phyloP scores from a whole-genome alignment of 2,329 filamentous ascomycete species.

The Aspergillus piperis region DNA sequence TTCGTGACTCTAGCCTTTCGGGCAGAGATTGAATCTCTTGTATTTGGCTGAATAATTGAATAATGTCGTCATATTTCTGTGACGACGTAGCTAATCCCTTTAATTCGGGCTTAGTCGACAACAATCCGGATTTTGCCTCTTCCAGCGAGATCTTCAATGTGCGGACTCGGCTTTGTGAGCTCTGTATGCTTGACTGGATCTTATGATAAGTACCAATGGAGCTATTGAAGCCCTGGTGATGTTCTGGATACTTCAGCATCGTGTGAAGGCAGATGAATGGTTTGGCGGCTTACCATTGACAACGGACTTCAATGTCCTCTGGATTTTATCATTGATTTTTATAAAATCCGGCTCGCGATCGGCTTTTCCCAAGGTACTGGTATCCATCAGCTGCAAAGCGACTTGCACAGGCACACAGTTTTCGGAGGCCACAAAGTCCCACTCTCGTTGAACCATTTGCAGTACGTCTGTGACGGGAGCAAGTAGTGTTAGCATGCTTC shows the following conservation, averaged over 20 bases:
- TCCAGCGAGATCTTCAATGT: constrained; percentile 79
- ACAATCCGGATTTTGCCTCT: constrained; percentile 76
- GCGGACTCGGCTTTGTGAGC: constrained; percentile 82
- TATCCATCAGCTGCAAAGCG: constrained; percentile 91
- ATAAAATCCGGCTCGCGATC: constrained; percentile 85
- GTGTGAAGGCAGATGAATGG: no score
- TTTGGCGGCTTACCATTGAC: constrained; percentile 64
- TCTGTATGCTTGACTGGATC: constrained; percentile 89
- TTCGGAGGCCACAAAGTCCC: constrained; percentile 86
- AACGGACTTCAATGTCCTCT: constrained; percentile 87
- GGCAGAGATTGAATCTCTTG: constrained; percentile 88
- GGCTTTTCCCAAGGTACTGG: constrained; percentile 87
- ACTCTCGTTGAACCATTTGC: constrained; percentile 81
- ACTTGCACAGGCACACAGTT: constrained; percentile 92
- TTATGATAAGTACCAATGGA: constrained; percentile 99
- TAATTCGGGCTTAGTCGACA: constrained; percentile 84
- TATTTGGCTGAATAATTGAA: constrained; percentile 79
- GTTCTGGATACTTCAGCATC: constrained; percentile 57
- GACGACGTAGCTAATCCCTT: constrained; percentile 85
- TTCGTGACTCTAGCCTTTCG: constrained; percentile 87
- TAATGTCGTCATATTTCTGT: constrained; percentile 84
- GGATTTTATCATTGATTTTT: constrained; percentile 81
- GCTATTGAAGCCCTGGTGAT: constrained; percentile 98
- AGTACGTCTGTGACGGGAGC: constrained; percentile 57
- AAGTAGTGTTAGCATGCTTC: neutral